Evolutionary conservation across 495 filamentous ascomycete genomes (phyloP).

Genomic region (Aspergillus conjunctus): DNA sequence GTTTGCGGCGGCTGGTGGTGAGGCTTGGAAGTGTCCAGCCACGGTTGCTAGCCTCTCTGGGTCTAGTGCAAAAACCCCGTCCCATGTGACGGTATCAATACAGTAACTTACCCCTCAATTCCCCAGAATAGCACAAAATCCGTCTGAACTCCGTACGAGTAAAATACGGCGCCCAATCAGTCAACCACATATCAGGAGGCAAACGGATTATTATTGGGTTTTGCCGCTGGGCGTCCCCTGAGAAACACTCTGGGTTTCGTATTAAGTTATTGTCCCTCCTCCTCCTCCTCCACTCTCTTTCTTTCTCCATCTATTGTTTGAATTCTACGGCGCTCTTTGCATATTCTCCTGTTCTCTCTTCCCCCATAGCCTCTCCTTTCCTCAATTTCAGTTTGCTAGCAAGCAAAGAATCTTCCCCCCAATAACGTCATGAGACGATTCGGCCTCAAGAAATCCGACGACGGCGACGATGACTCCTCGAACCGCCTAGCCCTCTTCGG

Average conservation of each 20-base stretch:
- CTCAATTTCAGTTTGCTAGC: constrained; percentile 19
- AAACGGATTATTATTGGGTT: constrained; percentile 17
- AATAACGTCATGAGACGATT: constrained; percentile 55
- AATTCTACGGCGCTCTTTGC: constrained; percentile 12
- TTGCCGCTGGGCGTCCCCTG: constrained; percentile 22
- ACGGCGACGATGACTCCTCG: constrained; percentile 58
- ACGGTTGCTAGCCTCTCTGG: constrained; percentile 21
- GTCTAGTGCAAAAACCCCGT: constrained; percentile 20
- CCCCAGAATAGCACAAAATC: background rate
- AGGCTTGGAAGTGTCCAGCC: constrained; percentile 26
- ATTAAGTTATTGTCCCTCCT: constrained; percentile 15
- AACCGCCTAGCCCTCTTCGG: constrained; percentile 63
- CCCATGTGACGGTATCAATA: constrained; percentile 23
- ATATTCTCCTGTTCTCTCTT: constrained; percentile 9
- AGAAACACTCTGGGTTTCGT: constrained; percentile 16
- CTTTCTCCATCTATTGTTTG: constrained; percentile 19
- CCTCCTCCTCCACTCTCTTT: constrained; percentile 14
- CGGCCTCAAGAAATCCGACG: constrained; percentile 64
- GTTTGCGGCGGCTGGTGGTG: constrained; percentile 20
- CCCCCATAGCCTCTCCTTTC: constrained; percentile 1
- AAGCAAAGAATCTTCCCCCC: constrained; percentile 5
- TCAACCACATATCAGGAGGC: constrained; percentile 18
- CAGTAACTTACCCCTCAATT: constrained; percentile 21
- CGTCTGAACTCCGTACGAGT: constrained; percentile 12
- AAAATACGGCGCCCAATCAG: constrained; percentile 19